Base-by-base conservation (phyloP, 176 grass and related monocot species). In the Thinopyrum elongatum region DNA sequence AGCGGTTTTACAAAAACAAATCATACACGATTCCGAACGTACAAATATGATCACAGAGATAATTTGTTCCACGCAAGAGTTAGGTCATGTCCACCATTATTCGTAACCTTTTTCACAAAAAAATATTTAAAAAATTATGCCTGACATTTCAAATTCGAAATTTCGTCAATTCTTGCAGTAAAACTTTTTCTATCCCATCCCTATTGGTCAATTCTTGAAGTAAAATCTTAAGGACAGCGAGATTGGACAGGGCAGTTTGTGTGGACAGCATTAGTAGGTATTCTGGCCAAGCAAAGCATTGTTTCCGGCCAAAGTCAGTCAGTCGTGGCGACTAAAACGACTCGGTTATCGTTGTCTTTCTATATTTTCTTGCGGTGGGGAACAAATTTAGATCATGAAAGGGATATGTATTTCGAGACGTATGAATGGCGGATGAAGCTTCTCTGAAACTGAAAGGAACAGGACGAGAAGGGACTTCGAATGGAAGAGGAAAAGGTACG, bases 401-500 rank as follows among this genome's bases (percentile, higher is more conserved):
- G 49, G 13, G 19, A n/a, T 27, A 11, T 10, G 55, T 19, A 42
- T 57, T 22, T 57, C 63, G 35, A 8, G 35, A 15, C 14, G 27
- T 25, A 44, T 13, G 46, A 76, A 76, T 70, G 22, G 7, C 42
- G 11, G 67, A 19, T 72, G 49, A 33, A 80, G 85, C 13, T 80
- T 49, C 60, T n/a, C 21, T 78, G 46, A 55, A 62, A 74, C 39
- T 78, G 46, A 55, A 62, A 74, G 71, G 26, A 73, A 80, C 51
- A 46, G 0, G 33, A 8, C 10, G 10, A 51, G 80, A 55, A 6
- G 23, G 17, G 16, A 78, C 35, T 70, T 21, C 0, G 19, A 7
- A 10, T 55, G 73, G 34, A 53, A 53, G 10, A 8, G 34, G 8
- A 79, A 71, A 44, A 57, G 4, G 71, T 4, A 10, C 3, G 31